Base-by-base conservation (phyloP, 805 yeast species). In the Isabelozyma rhagii region DNA sequence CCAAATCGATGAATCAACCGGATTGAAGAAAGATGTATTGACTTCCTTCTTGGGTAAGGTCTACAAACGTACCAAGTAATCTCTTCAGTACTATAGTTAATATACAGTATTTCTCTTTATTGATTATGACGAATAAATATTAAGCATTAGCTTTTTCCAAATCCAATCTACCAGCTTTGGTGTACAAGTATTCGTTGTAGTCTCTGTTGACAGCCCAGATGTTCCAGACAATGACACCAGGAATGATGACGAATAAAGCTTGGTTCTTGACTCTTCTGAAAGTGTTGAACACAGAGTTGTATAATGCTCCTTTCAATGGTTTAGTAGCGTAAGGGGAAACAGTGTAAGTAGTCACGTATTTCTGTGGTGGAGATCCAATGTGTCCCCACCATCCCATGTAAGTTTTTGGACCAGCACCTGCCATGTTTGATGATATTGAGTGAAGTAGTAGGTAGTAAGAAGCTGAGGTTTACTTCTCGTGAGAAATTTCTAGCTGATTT, bases 361-460 rank as follows among this genome's bases (percentile, higher is more conserved):
- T 89, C 78, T 89, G 96, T 61, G 81, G 81, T 68, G 94, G 92
- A 72, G 88, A 80, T 67, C 96, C 96, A 67, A 91, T 73, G 77
- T 79, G 72, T 67, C 97, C 97, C 97, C 97, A 91, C 97, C 97
- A 91, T 62, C 97, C 97, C 93, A 89, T 85, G 67, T 87, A 91
- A 65, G 90, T 68, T 61, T 80, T 82, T 62, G 85, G 84, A 61
- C 82, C 81, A 49, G 62, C 58, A 48, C 69, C 69, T 49, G 60
- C 69, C 69, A 64, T 64, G 44, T 42, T 60, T 31, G 18, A 29
- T 31, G 27, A 38, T 14, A 15, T 13, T 39, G n/a, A 31, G n/a
- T 31, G n/a, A 31, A 31, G 36, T 31, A 31, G 36, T 31, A 31
- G 8, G 36, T 6, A 31, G n/a, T 31, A 13, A 1, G 10, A 31